Base-by-base conservation (phyloP, 2,329 filamentous ascomycete genomes). In the Cercospora zeina region DNA sequence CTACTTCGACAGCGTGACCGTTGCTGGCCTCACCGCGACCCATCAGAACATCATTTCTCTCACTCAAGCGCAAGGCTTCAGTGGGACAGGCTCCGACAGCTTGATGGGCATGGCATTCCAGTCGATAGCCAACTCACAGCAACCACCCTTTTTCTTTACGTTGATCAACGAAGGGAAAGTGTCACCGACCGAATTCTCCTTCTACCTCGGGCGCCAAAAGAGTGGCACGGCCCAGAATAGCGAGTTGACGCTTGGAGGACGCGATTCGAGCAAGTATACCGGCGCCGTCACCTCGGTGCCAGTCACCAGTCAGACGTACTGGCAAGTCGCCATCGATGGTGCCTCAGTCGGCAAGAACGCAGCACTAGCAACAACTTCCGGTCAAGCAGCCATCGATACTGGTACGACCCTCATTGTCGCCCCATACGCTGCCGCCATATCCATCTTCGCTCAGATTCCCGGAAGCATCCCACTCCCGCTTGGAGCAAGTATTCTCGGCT, bases 401-500 rank as follows among this genome's bases (percentile, higher is more conserved):
- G 69, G 69, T 37, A 74, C 71, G 11, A 74, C 73, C 19, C 69
- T 75, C 55, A 70, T 74, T 53, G 67, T 75, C 39, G 72, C 72
- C 16, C 72, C 73, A 47, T 70, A 70, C 39, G 54, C 65, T 33
- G 73, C 72, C 14, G 68, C 69, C 21, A 55, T 68, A 21, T 64
- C 67, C 7, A 71, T 75, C 65, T 73, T 73, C 64, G 66, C 72
- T 1, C 69, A 72, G 45, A 71, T 75, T n/a, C 71, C 73, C 8
- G 73, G 73, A 51, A 68, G 72, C 19, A 59, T 70, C 21, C 71
- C 67, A 3, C 59, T 75, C n/a, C 68, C 71, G 3, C 61, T 70
- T 16, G 60, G 57, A 30, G 61, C 50, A 14, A 62, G 58, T 14
- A 67, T 66, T n/a, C 69, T 67, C 13, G 69, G 74, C 59, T 72